A percentile compares a stretch with the other conserved stretches of the same genome.
Conservation (phyloP, 345 rosid genomes). For the Noccaea bulbosa region DNA sequence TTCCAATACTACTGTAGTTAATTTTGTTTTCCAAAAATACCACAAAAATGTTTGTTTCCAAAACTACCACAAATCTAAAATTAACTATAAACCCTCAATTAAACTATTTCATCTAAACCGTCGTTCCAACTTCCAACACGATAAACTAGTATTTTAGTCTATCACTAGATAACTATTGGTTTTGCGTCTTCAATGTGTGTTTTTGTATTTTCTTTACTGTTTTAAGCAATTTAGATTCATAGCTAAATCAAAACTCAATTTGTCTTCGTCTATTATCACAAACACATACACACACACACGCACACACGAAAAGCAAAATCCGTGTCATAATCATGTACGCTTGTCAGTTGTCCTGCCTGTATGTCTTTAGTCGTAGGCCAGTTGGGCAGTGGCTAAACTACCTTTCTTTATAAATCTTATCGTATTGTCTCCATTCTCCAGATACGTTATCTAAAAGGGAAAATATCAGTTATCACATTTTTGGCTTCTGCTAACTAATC, state of each 20-base stretch:
- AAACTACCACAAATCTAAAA: no score
- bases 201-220: neutral
- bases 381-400: neutral
- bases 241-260: no score
- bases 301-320: neutral
- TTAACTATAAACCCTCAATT: no score
- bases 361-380: neutral
- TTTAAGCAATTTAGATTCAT: no score
- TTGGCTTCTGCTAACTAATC: neutral
- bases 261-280: no score
- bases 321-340: constrained; percentile 14
- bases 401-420: constrained; percentile 4
- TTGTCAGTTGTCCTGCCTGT: neutral
- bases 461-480: neutral
- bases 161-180: neutral
- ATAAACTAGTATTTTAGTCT: no score
- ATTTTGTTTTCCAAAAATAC: no score
- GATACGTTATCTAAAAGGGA: neutral
- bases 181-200: neutral
- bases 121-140: no score
- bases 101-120: no score
- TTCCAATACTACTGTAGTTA: no score
- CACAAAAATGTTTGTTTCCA: no score
- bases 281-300: no score
- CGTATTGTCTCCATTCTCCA: neutral